Base-by-base conservation (phyloP, 345 rosid genomes). In the Eucalyptus decipiens region DNA sequence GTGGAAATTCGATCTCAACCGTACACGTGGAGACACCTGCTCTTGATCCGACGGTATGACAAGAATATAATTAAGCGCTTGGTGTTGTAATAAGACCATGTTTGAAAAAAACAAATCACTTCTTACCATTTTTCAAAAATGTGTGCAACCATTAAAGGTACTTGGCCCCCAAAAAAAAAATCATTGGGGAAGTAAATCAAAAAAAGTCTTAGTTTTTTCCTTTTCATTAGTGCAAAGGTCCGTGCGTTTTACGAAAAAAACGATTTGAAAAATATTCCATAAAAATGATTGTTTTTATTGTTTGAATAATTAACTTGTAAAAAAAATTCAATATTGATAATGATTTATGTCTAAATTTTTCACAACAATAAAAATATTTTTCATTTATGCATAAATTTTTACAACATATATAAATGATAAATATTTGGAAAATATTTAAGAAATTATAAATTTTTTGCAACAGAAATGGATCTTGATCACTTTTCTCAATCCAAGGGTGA, bases 231-330 rank as follows among this genome's bases (percentile, higher is more conserved):
- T n/a, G 2, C 34, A 69, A 32, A 24, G 76, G 21, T 67, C 3
- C 4, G 3, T 30, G 3, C 6, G 76, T 4, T 7, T n/a, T 13
- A 5, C 19, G 0, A 1, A 52, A 14, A 65, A n/a, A n/a, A 65
- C 0, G 4, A 65, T 15, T 65, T 30, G 8, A 13, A n/a, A 67
- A n/a, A 67, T n/a, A 32, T 67, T 32, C 5, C 16, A 4, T 15
- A 65, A 65, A 65, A 65, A 65, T n/a, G 4, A 65, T 65, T n/a
- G 76, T 0, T 2, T 65, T 15, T 32, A n/a, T 67, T 0, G 3
- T 2, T 52, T 52, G 24, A 19, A 52, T 52, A 19, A 52, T 51
- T 51, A 51, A 51, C 9, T 51, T 51, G 56, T 51, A 18, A 51
- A 51, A 17, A 17, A 51, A 51, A 15, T 15, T 51, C 9, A 51